Evolutionary conservation across 768 basidiomycete genomes (phyloP).

Genomic region (Chalciporus piperatus): DNA sequence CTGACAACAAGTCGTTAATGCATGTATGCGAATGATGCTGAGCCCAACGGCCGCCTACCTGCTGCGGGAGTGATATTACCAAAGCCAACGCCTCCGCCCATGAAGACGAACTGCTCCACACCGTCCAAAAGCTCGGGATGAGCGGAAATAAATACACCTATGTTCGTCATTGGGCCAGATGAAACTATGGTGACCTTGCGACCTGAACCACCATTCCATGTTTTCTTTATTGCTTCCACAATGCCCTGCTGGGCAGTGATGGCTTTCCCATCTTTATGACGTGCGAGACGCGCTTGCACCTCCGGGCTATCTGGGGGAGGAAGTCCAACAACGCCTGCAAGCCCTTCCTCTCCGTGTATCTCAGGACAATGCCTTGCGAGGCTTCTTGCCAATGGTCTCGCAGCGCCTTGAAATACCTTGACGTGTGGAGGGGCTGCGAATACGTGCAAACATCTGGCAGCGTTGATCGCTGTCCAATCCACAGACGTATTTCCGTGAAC

Average conservation of each 20-base stretch:
- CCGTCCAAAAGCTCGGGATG: slow-evolving; percentile 52
- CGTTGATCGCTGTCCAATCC: slow-evolving; percentile 65
- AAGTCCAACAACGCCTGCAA: slow-evolving; percentile 82
- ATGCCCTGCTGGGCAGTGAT: slow-evolving; percentile 70
- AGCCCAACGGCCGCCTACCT: slow-evolving; percentile 34
- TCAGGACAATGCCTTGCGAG: slow-evolving; percentile 61
- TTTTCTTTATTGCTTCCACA: slow-evolving; percentile 47
- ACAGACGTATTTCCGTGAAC: slow-evolving; percentile 77
- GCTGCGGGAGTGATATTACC: slow-evolving; percentile 80
- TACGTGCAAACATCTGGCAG: slow-evolving; percentile 71
- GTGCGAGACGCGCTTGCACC: slow-evolving; percentile 50
- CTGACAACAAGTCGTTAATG: slow-evolving; percentile 33
- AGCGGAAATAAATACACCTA: slow-evolving; percentile 61
- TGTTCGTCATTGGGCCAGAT: slow-evolving; percentile 83
- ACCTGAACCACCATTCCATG: slow-evolving; percentile 60
- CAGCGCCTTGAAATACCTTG: slow-evolving; percentile 67
- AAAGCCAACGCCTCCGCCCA: slow-evolving; percentile 88
- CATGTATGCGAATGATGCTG: not conserved
- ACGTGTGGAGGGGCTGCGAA: slow-evolving; percentile 62
- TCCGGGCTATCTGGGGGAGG: slow-evolving; percentile 45
- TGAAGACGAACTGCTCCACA: slow-evolving; percentile 57
- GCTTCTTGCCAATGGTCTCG: slow-evolving; percentile 61
- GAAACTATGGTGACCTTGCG: slow-evolving; percentile 67
- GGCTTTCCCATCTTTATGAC: slow-evolving; percentile 37
- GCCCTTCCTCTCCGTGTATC: slow-evolving; percentile 81